Percentiles rank a stretch among this genome's conserved stretches.
These are phyloP conservation scores for Trifolium pratense DNA, from an alignment of 306 rosid species.

Conservation along the genomic window DNA sequence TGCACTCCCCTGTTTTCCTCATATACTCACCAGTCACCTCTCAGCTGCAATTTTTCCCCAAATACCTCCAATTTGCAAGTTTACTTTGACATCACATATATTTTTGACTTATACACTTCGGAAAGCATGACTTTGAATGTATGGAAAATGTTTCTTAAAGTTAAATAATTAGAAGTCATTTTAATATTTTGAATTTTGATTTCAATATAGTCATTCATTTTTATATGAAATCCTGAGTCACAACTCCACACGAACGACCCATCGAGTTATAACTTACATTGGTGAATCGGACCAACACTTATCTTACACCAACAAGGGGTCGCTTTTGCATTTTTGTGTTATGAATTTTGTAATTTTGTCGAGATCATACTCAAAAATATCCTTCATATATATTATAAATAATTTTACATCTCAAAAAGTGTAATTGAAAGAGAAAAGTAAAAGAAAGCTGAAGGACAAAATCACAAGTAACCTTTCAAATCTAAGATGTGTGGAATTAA, in stretches of 20 bases:
- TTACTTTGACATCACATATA: background rate
- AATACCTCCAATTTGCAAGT: background rate
- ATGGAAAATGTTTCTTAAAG: background rate
- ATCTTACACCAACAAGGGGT: too few relatives aligned
- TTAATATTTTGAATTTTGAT: background rate
- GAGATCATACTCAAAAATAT: too few relatives aligned
- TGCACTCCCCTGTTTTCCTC: background rate
- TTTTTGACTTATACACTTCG: background rate
- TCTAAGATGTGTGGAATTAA: slow-evolving; percentile 9
- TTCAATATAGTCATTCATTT: background rate
- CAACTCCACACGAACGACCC: too few relatives aligned
- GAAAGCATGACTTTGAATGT: background rate
- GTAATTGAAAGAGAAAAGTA: background rate
- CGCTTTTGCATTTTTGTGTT: too few relatives aligned
- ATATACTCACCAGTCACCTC: background rate
- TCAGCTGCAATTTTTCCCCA: background rate
- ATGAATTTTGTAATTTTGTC: too few relatives aligned
- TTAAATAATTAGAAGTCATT: background rate
- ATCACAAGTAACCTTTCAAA: background rate
- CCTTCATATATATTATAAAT: background rate
- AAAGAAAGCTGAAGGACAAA: background rate
- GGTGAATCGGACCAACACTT: too few relatives aligned
- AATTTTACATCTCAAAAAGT: background rate
- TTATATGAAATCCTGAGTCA: too few relatives aligned
- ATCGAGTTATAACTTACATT: too few relatives aligned